Evolutionary conservation across 139 green algal species (phyloP).

Genomic region (Microglena sp.): DNA sequence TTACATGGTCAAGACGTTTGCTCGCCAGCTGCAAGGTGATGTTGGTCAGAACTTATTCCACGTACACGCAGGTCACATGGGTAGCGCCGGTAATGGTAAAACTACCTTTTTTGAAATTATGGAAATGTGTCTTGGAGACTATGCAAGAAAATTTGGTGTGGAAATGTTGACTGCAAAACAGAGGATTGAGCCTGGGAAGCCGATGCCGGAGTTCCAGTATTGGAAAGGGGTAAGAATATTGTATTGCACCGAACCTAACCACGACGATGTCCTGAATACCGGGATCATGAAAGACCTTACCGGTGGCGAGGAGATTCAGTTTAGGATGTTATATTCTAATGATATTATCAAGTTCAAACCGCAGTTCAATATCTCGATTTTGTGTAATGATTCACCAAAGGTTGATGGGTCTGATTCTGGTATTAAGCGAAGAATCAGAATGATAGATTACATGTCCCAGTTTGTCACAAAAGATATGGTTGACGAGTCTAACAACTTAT

Average conservation of each 20-base stretch:
- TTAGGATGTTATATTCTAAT: slow-evolving; percentile 1
- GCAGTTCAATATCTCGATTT: neutral
- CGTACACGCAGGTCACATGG: neutral
- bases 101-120: slow-evolving; percentile 8
- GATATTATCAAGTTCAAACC: slow-evolving; percentile 1
- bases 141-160: neutral
- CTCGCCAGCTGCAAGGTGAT: neutral
- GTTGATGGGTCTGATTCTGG: slow-evolving; percentile 1
- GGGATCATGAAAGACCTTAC: slow-evolving; percentile 7
- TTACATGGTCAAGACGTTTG: neutral
- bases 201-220: slow-evolving; percentile 5
- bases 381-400: slow-evolving; percentile 9
- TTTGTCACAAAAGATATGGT: slow-evolving; percentile 1
- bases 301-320: slow-evolving; percentile 4
- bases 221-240: neutral
- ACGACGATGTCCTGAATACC: neutral
- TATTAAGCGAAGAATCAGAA: neutral
- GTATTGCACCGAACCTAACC: slow-evolving; percentile 10
- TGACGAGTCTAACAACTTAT: neutral
- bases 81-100: slow-evolving; percentile 1
- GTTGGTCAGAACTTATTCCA: neutral
- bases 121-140: neutral
- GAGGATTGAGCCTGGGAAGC: neutral
- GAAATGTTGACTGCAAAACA: neutral
- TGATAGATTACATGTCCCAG: neutral